Base-by-base conservation (phyloP, 495 filamentous ascomycete genomes). In the Penicillium tannophilum region DNA sequence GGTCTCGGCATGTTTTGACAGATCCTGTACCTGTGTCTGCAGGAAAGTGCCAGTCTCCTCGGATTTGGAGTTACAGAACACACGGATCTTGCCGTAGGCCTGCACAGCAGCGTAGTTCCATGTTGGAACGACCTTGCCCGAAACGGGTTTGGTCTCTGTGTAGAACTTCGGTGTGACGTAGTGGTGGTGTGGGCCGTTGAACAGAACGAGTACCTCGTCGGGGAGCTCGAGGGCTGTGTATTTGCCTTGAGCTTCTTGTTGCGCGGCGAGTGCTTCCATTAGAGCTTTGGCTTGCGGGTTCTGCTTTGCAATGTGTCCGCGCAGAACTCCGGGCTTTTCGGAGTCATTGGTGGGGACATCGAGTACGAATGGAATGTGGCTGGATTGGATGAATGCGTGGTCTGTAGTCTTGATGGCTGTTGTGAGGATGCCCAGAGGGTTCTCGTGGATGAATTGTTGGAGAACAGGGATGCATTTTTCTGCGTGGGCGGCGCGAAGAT, bases 131-230 rank as follows among this genome's bases (percentile, higher is more conserved):
- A 84, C 82, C 56, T 86, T 86, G 17, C 74, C 82, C 0, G 77
- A 80, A 3, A 33, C 61, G 0, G 81, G 82, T 56, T 85, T 86
- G 4, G 83, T 86, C 55, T 81, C 76, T 17, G 66, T 72, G 68
- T 84, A 85, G 69, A 82, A 83, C 51, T 83, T 81, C 2, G 82
- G 82, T 11, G 81, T 85, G 45, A 85, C 75, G 60, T 85, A 85
- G 66, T 80, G 76, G 35, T 83, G 72, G 4, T 69, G 59, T 1
- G 73, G 62, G 0, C 65, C 69, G 12, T 70, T 84, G 70, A 85
- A 85, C 9, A 85, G 68, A n/a, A 86, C 65, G 51, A 82, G 58
- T 4, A 69, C 67, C 17, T 67, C 69, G 19, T 68, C 59, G 11
- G 56, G 24, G 16, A 65, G 54, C 56, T 57, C 43, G 43, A 55